phyloP scores from a whole-genome alignment of 169 alveolate genomes.

The Eimeria tenella region DNA sequence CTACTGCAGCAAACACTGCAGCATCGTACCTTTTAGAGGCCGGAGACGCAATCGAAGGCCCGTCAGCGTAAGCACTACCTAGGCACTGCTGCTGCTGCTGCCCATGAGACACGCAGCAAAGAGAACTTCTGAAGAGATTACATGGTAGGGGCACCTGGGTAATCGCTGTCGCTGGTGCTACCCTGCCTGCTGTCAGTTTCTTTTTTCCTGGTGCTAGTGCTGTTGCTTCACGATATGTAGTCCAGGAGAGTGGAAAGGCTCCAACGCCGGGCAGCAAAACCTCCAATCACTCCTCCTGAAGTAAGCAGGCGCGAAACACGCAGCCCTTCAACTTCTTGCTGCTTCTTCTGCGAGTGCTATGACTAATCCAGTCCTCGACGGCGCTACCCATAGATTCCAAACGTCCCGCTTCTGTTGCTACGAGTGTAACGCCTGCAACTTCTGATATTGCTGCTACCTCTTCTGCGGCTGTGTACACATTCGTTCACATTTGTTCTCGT shows the following conservation, averaged over 20 bases:
- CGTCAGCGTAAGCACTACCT: conserved; percentile 16
- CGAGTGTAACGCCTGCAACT: background rate
- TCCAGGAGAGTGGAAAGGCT: background rate
- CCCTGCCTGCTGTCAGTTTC: background rate
- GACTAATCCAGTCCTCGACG: background rate
- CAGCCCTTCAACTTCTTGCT: background rate
- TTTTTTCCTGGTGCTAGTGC: background rate
- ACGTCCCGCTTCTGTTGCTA: background rate
- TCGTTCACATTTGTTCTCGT: background rate
- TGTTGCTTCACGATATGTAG: background rate
- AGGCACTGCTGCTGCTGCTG: background rate
- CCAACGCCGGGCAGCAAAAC: background rate
- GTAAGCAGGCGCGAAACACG: background rate
- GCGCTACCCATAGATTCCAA: background rate
- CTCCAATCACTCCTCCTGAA: conserved; percentile 28
- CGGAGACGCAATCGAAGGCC: conserved; percentile 1
- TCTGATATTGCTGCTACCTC: background rate
- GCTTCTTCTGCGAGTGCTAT: background rate
- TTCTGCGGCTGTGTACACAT: background rate
- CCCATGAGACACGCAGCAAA: background rate
- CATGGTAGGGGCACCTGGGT: too few species aligned
- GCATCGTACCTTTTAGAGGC: conserved; percentile 54
- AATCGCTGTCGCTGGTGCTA: background rate
- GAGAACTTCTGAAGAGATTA: too few species aligned
- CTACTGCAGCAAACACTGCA: conserved; percentile 35